A percentile compares a stretch with the other conserved stretches of the same genome.
Conservation (phyloP, 139 green algal genomes). For the Chlorella sp. region DNA sequence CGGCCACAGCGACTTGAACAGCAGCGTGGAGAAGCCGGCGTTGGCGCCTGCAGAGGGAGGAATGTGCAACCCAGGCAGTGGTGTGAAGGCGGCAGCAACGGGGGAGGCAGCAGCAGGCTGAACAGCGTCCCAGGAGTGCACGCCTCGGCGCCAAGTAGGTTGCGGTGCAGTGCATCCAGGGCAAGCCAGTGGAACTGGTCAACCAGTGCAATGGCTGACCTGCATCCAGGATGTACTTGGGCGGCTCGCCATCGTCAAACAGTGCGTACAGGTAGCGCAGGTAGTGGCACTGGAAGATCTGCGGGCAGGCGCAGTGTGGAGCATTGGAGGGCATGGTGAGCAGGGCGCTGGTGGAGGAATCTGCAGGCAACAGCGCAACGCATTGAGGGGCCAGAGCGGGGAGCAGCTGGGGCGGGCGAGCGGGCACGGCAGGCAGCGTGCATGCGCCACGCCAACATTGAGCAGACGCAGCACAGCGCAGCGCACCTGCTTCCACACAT, state of each 20-base stretch:
- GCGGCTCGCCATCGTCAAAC: neutral
- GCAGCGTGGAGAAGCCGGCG: constrained; percentile 25
- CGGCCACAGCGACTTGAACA: constrained; percentile 39
- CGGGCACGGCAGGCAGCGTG: no score
- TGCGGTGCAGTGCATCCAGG: no score
- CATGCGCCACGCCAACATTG: neutral
- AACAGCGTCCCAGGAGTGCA: no score
- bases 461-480: neutral
- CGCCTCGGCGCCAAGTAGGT: no score
- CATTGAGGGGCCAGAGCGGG: neutral
- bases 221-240: constrained; percentile 30
- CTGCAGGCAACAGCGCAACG: neutral
- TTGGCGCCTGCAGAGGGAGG: constrained; percentile 15
- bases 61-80: no score
- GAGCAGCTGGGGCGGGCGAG: no score
- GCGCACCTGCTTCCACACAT: constrained; percentile 16
- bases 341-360: no score
- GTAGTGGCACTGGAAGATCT: constrained; percentile 24
- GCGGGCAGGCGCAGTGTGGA: no score
- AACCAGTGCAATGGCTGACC: neutral
- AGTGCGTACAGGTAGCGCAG: constrained; percentile 14
- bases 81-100: neutral
- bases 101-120: no score
- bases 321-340: no score
- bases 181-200: neutral